These are phyloP conservation scores for Proliferodiscus dingleyae DNA, from an alignment of 2,329 filamentous ascomycete genomes.

Conservation along the genomic window DNA sequence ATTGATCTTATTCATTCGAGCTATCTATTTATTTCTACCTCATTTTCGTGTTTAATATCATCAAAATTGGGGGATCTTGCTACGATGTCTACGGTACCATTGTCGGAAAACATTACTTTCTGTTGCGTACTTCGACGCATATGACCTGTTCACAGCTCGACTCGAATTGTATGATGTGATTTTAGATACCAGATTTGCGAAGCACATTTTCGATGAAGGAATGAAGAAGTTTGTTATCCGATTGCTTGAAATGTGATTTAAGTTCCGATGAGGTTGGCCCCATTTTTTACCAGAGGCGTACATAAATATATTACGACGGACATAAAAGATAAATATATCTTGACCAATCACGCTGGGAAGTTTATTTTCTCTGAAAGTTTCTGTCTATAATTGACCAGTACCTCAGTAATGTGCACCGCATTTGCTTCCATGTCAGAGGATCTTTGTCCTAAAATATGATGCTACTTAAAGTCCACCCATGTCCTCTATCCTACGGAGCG, in stretches of 20 bases:
- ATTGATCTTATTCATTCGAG: constrained; percentile 3
- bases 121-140: not conserved
- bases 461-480: too few relatives aligned
- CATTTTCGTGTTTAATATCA: not conserved
- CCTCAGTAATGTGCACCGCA: too few relatives aligned
- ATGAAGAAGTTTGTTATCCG: too few relatives aligned
- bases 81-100: not conserved
- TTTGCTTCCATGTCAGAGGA: too few relatives aligned
- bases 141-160: not conserved
- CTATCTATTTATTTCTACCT: not conserved
- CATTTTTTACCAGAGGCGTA: not conserved
- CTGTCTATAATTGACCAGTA: too few relatives aligned
- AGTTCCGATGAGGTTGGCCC: too few relatives aligned
- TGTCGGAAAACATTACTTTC: not conserved
- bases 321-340: too few relatives aligned
- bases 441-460: too few relatives aligned
- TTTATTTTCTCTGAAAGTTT: too few relatives aligned
- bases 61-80: not conserved
- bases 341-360: too few relatives aligned
- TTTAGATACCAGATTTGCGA: not conserved
- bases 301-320: not conserved
- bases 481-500: too few relatives aligned
- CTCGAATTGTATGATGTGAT: not conserved
- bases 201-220: not conserved
- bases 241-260: too few relatives aligned